phyloP scores from a whole-genome alignment of 2,329 filamentous ascomycete species.

The Aspergillus terreus region DNA sequence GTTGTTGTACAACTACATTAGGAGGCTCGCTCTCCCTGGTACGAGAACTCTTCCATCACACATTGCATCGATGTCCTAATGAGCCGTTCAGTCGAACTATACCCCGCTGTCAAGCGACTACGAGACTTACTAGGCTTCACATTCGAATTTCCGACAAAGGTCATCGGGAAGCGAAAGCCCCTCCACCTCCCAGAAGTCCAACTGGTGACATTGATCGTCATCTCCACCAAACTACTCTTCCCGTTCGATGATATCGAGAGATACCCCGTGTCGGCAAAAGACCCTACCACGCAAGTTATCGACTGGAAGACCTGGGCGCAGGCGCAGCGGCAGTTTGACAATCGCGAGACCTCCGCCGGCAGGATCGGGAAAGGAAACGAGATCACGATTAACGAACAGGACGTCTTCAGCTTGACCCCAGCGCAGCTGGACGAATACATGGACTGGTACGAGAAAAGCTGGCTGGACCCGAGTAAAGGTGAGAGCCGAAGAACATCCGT shows the following conservation, averaged over 20 bases:
- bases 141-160: constrained; percentile 49
- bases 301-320: constrained; percentile 70
- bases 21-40: constrained; percentile 72
- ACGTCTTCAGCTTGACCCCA: constrained; percentile 60
- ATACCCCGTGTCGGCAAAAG: constrained; percentile 47
- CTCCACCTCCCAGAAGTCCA: constrained; percentile 70
- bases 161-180: constrained; percentile 35
- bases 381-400: constrained; percentile 55
- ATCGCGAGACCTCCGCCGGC: constrained; percentile 26
- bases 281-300: constrained; percentile 59
- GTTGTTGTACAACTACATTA: constrained; percentile 66
- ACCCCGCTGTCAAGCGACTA: constrained; percentile 57
- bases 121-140: constrained; percentile 54
- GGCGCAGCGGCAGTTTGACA: constrained; percentile 42
- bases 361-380: constrained; percentile 46
- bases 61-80: background rate
- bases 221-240: constrained; percentile 75
- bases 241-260: constrained; percentile 63
- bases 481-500: background rate
- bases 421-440: constrained; percentile 70
- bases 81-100: constrained; percentile 25
- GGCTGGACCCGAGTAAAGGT: constrained; percentile 40
- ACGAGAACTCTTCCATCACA: constrained; percentile 25
- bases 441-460: constrained; percentile 71
- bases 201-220: constrained; percentile 65